Conservation (phyloP, 495 filamentous ascomycete genomes). For the Aspergillus indologenus region DNA sequence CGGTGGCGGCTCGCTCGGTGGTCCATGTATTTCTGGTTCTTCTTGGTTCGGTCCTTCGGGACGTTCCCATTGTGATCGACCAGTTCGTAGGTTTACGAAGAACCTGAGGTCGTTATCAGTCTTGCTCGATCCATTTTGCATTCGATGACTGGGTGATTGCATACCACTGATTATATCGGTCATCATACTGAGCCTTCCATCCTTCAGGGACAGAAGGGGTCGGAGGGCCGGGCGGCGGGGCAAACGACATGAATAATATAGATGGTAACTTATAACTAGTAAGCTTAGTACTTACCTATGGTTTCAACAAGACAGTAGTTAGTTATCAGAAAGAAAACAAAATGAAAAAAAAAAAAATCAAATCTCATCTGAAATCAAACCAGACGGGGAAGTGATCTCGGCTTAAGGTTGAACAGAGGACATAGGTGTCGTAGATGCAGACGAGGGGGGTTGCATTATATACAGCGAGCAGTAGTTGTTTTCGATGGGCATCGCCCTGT, state of each 20-base stretch:
- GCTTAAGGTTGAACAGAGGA: neutral
- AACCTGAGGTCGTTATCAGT: constrained; percentile 54
- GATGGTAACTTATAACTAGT: too few relatives aligned
- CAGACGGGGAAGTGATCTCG: neutral
- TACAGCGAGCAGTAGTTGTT: neutral
- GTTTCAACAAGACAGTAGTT: too few relatives aligned
- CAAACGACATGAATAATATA: constrained; percentile 42
- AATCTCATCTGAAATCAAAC: too few relatives aligned
- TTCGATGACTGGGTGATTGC: constrained; percentile 13
- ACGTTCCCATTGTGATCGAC: constrained; percentile 82
- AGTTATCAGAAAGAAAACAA: too few relatives aligned
- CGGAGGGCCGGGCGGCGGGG: constrained; percentile 73
- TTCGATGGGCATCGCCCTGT: neutral
- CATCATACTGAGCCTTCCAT: constrained; percentile 78
- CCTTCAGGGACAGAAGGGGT: constrained; percentile 85
- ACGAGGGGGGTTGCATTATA: neutral
- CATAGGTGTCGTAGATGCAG: neutral
- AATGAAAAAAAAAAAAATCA: too few relatives aligned
- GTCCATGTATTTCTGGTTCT: constrained; percentile 37
- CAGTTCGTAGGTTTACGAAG: constrained; percentile 83
- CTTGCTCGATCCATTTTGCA: neutral
- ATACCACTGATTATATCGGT: constrained; percentile 75
- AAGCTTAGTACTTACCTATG: too few relatives aligned
- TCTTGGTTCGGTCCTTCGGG: constrained; percentile 62
- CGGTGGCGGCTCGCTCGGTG: constrained; percentile 59